phyloP scores from a whole-genome alignment of 2,329 filamentous ascomycete genomes.

The Verticillium nonalfalfae region DNA sequence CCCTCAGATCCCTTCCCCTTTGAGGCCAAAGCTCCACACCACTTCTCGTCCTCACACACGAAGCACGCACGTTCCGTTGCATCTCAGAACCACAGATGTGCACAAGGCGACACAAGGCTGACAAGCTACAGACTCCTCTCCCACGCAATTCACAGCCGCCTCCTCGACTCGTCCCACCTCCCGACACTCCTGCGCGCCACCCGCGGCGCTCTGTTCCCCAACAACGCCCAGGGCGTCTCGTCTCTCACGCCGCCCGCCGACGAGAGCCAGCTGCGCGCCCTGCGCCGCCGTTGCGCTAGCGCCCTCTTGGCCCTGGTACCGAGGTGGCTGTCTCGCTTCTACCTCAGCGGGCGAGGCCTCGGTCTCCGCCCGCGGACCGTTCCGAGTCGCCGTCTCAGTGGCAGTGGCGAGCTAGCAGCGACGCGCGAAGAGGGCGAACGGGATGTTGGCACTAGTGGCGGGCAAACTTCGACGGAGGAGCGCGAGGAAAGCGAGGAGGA shows the following conservation, averaged over 20 bases:
- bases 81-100: background rate
- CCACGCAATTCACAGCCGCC: constrained; percentile 44
- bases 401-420: constrained; percentile 10
- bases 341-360: constrained; percentile 37
- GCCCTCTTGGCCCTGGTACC: constrained; percentile 46
- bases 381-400: constrained; percentile 16
- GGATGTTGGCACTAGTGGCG: constrained; percentile 10
- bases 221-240: constrained; percentile 66
- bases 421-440: constrained; percentile 11
- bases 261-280: constrained; percentile 51
- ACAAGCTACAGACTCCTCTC: constrained; percentile 47
- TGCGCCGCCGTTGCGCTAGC: constrained; percentile 62
- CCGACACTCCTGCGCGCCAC: constrained; percentile 63
- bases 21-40: constrained; percentile 1
- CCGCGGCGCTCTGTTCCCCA: constrained; percentile 78
- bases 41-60: constrained; percentile 16
- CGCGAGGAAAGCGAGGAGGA: constrained; percentile 10
- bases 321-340: constrained; percentile 39
- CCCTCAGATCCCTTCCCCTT: constrained; percentile 7
- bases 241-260: constrained; percentile 54
- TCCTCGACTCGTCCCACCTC: constrained; percentile 59
- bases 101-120: constrained; percentile 7
- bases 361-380: constrained; percentile 13
- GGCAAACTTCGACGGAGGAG: background rate
- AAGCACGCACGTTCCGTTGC: background rate